A percentile compares a stretch with the other conserved stretches of the same genome.
Evolutionary conservation across 108 stramenopile genomes (phyloP).

Genomic region (Stephanodiscus minutulus): DNA sequence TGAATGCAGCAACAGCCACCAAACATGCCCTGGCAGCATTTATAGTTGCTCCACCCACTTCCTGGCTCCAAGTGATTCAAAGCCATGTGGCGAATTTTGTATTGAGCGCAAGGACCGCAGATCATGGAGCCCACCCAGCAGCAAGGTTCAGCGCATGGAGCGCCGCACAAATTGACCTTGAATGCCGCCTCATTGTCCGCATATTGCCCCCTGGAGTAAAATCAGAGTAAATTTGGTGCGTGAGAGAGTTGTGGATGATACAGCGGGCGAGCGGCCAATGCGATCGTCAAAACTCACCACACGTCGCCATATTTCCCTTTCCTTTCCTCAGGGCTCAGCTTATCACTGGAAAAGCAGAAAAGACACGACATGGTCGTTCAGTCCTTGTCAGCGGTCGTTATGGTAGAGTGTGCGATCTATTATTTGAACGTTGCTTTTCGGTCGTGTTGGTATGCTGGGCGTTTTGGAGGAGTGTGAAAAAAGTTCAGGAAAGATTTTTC

Average conservation of each 20-base stretch:
- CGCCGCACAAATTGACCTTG: conserved; percentile 66
- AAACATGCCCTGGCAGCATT: conserved; percentile 76
- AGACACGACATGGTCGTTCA: conserved; percentile 45
- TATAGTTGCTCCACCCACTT: conserved; percentile 71
- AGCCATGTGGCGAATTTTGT: conserved; percentile 68
- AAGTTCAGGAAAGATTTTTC: no score
- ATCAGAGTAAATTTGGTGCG: background rate
- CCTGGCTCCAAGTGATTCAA: conserved; percentile 72
- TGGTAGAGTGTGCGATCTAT: no score
- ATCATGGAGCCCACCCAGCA: conserved; percentile 65
- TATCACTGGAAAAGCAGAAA: conserved; percentile 65
- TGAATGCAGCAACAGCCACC: conserved; percentile 76
- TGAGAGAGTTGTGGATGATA: background rate
- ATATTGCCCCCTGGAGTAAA: conserved; percentile 41
- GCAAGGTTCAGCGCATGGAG: conserved; percentile 62
- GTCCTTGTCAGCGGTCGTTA: no score
- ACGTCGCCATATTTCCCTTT: conserved; percentile 65
- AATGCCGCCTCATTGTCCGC: conserved; percentile 54
- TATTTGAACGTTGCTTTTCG: no score
- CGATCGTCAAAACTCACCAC: conserved; percentile 28
- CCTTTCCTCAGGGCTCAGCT: conserved; percentile 53
- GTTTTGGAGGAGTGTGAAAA: no score
- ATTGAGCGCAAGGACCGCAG: conserved; percentile 65
- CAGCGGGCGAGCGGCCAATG: background rate
- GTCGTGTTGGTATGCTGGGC: no score